Conservation (phyloP, 345 rosid species). For the Lagerstroemia speciosa region DNA sequence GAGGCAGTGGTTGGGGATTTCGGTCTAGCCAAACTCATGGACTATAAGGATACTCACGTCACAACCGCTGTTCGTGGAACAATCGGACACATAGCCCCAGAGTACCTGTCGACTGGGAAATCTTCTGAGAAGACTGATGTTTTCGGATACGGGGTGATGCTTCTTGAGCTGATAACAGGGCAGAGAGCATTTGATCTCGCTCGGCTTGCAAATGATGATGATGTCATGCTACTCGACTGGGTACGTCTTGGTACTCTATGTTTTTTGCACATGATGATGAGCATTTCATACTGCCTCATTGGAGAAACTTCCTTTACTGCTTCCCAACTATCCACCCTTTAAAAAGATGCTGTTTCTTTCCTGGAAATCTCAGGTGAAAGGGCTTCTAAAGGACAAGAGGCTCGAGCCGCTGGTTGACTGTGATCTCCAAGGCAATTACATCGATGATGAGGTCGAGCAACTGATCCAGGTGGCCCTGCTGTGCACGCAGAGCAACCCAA, state of each 20-base stretch:
- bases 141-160: slow-evolving; percentile 93
- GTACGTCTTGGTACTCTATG: slow-evolving; percentile 28
- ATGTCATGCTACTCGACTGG: slow-evolving; percentile 94
- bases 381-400: slow-evolving; percentile 69
- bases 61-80: slow-evolving; percentile 98
- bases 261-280: background rate
- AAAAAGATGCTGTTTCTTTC: background rate
- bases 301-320: too few relatives aligned
- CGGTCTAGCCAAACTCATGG: slow-evolving; percentile 89
- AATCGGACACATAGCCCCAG: slow-evolving; percentile 93
- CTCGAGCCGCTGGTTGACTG: slow-evolving; percentile 63
- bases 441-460: slow-evolving; percentile 60
- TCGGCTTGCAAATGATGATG: slow-evolving; percentile 89
- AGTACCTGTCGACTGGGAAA: slow-evolving; percentile 85
- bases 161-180: slow-evolving; percentile 93
- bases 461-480: slow-evolving; percentile 81
- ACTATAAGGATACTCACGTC: slow-evolving; percentile 83
- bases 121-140: slow-evolving; percentile 95
- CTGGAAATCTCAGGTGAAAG: slow-evolving; percentile 58
- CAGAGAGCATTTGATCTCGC: slow-evolving; percentile 93
- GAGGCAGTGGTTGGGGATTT: slow-evolving; percentile 98
- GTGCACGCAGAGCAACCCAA: slow-evolving; percentile 65
- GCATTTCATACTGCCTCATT: too few relatives aligned
- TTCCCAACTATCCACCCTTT: background rate
- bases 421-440: slow-evolving; percentile 53